Evolutionary conservation across 2,329 filamentous ascomycete species (phyloP), one percentile per base, ranked within the genome.

Genomic region (Hirsutella minnesotensis): DNA sequence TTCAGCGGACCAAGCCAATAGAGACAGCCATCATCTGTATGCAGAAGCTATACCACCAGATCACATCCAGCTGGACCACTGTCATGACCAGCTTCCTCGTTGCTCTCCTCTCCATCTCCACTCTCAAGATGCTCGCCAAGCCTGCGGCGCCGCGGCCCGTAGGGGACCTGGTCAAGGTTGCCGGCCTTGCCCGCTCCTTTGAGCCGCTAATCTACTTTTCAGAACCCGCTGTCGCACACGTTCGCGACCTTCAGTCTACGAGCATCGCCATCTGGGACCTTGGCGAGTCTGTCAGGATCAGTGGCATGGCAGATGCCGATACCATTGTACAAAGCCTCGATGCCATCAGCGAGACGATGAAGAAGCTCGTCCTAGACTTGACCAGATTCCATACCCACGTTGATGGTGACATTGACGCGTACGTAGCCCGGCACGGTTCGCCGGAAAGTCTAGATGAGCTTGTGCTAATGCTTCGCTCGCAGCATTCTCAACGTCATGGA

Each of bases 191-290:
- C 39, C 86, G 86, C 53, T 87, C 87, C 9, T 94, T 95, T 56
- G 90, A 95, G 60, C 90, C 90, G 5, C 73, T 95, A 37, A 94
- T 96, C 48, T 92, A 92, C 66, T 95, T 94, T 58, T 94, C 88
- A 0, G 88, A 95, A 56, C 84, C 89, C 57, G 88, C 88, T 9
- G 81, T 88, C 36, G 76, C 81, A 31, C 88, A 95, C 56, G 87
- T 95, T 34, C 81, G 83, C 45, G 86, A 94, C 49, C 68, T 96
- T 39, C 88, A 94, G 61, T 87, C 92, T 43, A 95, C 89, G 0
- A 86, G 88, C 36, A 82, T 94, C 27, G 90, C 90, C 1, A 88
- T 96, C 21, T 95, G 89, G 86, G 90, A 96, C 59, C 72, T 96
- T 5, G 84, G 87, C 45, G 90, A 95, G 70, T 94, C 83, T 50